These are phyloP conservation scores for Saxophila tyrrhenica DNA, from an alignment of 495 filamentous ascomycete species.

Conservation along the genomic window DNA sequence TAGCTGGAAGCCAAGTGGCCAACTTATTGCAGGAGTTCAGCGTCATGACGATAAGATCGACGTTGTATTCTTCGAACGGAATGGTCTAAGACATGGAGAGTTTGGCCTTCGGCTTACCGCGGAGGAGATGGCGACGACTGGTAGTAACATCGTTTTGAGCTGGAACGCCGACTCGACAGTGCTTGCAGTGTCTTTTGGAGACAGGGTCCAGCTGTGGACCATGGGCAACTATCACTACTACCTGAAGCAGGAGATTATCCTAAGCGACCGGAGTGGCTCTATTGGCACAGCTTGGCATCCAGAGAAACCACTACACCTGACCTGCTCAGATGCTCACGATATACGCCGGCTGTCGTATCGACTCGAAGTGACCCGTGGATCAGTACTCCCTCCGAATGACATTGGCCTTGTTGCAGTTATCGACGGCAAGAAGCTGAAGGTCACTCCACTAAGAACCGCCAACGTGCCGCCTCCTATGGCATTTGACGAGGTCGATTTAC, in stretches of 20 bases:
- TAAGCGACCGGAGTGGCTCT: background rate
- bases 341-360: conserved; percentile 30
- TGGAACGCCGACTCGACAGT: conserved; percentile 93
- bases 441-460: conserved; percentile 72
- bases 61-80: conserved; percentile 92
- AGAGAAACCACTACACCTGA: conserved; percentile 61
- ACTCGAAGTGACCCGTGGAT: conserved; percentile 54
- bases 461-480: conserved; percentile 93
- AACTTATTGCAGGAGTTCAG: conserved; percentile 77
- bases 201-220: conserved; percentile 86
- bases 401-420: conserved; percentile 75
- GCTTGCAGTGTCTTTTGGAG: conserved; percentile 63
- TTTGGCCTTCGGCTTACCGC: conserved; percentile 62
- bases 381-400: conserved; percentile 61
- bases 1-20: conserved; percentile 85
- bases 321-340: conserved; percentile 17
- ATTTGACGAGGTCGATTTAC: conserved; percentile 56
- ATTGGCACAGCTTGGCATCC: conserved; percentile 62
- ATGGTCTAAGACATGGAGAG: conserved; percentile 86
- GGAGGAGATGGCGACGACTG: conserved; percentile 44
- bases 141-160: conserved; percentile 49
- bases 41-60: conserved; percentile 55
- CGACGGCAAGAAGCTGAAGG: conserved; percentile 49
- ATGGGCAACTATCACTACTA: conserved; percentile 98
- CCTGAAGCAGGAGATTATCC: conserved; percentile 74